Evolutionary conservation across 257 asterid genomes (phyloP).

Genomic region (Vinca minor): DNA sequence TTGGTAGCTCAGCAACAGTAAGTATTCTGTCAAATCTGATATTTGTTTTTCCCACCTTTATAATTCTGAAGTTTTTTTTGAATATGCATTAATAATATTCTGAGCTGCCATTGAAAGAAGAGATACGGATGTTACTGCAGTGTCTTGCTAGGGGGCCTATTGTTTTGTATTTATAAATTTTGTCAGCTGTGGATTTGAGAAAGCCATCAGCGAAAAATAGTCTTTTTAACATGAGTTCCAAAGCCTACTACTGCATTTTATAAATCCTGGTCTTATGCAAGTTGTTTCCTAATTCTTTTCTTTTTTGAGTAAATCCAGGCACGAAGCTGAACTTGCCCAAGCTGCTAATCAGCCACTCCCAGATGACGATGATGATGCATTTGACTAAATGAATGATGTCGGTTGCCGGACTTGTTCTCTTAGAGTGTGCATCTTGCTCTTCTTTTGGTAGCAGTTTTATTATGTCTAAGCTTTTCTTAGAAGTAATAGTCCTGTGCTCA

Average conservation of each 20-base stretch:
- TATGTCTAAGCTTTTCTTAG: neutral
- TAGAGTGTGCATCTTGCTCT: neutral
- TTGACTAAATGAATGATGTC: slow-evolving; percentile 27
- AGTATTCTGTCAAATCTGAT: neutral
- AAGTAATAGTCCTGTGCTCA: neutral
- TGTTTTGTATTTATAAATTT: neutral
- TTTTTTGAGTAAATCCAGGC: slow-evolving; percentile 25
- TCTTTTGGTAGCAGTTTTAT: neutral
- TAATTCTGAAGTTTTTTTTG: neutral
- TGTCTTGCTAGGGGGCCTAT: too few species aligned
- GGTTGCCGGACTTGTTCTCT: neutral
- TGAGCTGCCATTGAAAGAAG: too few species aligned
- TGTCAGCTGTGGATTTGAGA: neutral
- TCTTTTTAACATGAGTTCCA: neutral
- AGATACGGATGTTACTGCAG: too few species aligned
- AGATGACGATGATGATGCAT: slow-evolving; percentile 71
- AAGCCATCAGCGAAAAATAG: neutral
- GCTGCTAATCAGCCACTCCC: slow-evolving; percentile 86
- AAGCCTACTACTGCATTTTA: neutral
- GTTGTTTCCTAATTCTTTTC: neutral
- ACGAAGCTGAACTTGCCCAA: slow-evolving; percentile 54
- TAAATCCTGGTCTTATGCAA: too few species aligned
- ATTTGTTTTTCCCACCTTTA: slow-evolving; percentile 40
- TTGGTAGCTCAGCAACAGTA: slow-evolving; percentile 8
- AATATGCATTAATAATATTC: neutral